These are phyloP conservation scores for Solanum etuberosum DNA, from an alignment of 257 asterid genomes.

Conservation along the genomic window DNA sequence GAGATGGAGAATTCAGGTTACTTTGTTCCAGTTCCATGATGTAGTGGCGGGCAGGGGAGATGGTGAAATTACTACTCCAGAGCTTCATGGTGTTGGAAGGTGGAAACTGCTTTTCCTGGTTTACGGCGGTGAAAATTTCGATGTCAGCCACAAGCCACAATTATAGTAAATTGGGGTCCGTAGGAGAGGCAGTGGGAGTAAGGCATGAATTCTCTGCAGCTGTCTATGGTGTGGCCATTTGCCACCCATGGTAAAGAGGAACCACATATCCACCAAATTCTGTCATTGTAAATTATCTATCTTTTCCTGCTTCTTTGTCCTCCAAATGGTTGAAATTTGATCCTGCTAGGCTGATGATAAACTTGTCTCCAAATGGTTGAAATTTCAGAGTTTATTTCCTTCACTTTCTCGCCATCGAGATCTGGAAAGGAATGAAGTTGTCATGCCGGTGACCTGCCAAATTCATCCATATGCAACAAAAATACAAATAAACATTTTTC, in stretches of 20 bases:
- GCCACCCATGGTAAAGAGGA: background rate
- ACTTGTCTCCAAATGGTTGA: background rate
- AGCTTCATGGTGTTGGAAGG: background rate
- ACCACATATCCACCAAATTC: background rate
- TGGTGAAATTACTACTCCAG: background rate
- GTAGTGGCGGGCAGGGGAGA: background rate
- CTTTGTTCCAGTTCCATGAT: background rate
- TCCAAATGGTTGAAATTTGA: background rate
- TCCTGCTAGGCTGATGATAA: background rate
- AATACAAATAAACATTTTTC: background rate
- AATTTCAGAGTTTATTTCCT: background rate
- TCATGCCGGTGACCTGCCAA: background rate
- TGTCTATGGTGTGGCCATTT: background rate
- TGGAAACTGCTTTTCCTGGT: background rate
- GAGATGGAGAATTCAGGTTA: background rate
- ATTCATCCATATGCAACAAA: background rate
- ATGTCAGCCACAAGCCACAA: background rate
- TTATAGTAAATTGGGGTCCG: background rate
- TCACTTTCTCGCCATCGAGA: background rate
- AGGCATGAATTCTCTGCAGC: background rate
- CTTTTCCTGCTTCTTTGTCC: background rate
- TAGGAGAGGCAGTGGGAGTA: background rate
- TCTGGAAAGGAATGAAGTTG: background rate
- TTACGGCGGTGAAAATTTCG: background rate
- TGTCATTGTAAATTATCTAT: background rate